Evolutionary conservation across 2,329 filamentous ascomycete genomes (phyloP).

Genomic region (Fusarium xylarioides): DNA sequence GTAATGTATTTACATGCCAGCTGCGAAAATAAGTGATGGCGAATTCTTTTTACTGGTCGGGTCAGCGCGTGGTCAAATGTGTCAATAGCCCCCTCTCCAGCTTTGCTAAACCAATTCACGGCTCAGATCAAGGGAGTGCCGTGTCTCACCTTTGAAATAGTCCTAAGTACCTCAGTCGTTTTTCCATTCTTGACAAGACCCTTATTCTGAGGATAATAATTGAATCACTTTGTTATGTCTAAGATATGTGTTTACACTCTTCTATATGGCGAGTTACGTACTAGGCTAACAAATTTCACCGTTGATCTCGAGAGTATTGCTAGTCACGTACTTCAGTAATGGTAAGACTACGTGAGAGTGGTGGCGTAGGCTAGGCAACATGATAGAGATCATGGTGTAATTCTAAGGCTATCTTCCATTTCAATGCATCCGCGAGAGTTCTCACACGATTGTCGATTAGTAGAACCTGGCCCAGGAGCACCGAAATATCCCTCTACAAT

Average conservation of each 20-base stretch:
- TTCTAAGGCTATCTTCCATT: not conserved
- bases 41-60: not conserved
- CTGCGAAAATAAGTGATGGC: not conserved
- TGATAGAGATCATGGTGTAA: too few relatives aligned
- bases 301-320: not conserved
- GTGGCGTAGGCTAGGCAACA: not conserved
- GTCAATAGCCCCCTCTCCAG: not conserved
- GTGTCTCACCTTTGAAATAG: not conserved
- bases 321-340: not conserved
- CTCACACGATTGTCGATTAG: not conserved
- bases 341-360: not conserved
- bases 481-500: not conserved
- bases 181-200: not conserved
- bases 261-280: not conserved
- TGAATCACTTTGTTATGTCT: not conserved
- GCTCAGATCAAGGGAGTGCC: not conserved
- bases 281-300: too few relatives aligned
- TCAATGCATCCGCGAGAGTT: not conserved
- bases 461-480: not conserved
- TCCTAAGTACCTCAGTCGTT: not conserved
- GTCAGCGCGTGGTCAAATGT: not conserved
- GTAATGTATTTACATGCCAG: not conserved
- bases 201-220: not conserved
- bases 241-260: not conserved
- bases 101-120: not conserved